phyloP scores from a whole-genome alignment of 108 stramenopile genomes.

The Seminavis robusta region DNA sequence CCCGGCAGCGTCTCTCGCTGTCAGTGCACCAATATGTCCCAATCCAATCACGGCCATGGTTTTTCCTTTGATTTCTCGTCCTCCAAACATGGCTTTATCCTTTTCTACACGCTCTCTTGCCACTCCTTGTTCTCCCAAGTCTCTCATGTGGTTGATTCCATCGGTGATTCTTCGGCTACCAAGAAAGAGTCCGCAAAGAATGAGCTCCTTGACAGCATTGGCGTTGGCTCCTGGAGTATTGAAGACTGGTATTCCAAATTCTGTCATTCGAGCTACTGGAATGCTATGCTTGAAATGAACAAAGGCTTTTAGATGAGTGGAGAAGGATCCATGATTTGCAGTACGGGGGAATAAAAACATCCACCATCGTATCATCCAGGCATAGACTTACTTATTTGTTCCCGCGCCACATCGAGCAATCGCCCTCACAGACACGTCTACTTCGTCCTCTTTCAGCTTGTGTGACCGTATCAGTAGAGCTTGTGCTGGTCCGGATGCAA shows the following conservation, averaged over 20 bases:
- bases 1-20: slow-evolving; percentile 60
- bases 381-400: slow-evolving; percentile 67
- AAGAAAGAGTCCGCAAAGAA: slow-evolving; percentile 62
- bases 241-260: slow-evolving; percentile 82
- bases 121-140: slow-evolving; percentile 52
- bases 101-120: slow-evolving; percentile 68
- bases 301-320: too few species aligned
- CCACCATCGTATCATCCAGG: too few species aligned
- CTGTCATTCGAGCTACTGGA: slow-evolving; percentile 69
- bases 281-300: slow-evolving; percentile 31
- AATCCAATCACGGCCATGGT: slow-evolving; percentile 82
- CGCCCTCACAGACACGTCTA: slow-evolving; percentile 40
- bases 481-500: slow-evolving; percentile 48
- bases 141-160: slow-evolving; percentile 65
- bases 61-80: slow-evolving; percentile 79
- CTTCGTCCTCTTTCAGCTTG: slow-evolving; percentile 63
- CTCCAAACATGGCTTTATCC: slow-evolving; percentile 77
- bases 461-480: slow-evolving; percentile 65
- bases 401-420: slow-evolving; percentile 84
- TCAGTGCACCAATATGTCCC: slow-evolving; percentile 75
- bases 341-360: too few species aligned
- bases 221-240: slow-evolving; percentile 90
- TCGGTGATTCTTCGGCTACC: slow-evolving; percentile 61
- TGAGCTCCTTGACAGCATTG: slow-evolving; percentile 80
- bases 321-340: too few species aligned